Evolutionary conservation across 108 stramenopile genomes (phyloP).

Genomic region (Nitzschia sp.): DNA sequence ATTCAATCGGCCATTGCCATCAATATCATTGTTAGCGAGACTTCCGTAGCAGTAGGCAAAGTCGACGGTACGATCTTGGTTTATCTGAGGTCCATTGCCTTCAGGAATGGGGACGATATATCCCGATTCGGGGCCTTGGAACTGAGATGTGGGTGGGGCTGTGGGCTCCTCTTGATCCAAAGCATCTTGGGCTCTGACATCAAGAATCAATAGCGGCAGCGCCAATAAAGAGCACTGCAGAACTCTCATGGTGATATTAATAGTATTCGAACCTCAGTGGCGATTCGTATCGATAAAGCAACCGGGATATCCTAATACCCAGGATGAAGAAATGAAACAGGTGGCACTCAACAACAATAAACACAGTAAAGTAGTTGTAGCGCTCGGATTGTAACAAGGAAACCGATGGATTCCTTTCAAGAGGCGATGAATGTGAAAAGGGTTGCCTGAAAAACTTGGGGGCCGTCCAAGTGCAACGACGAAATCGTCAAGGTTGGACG

Average conservation of each 20-base stretch:
- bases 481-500: too few species aligned
- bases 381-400: too few species aligned
- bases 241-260: not conserved
- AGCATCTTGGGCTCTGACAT: not conserved
- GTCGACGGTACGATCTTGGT: slow-evolving; percentile 39
- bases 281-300: too few species aligned
- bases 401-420: too few species aligned
- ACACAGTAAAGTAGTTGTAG: too few species aligned
- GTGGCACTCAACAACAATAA: too few species aligned
- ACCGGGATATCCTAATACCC: too few species aligned
- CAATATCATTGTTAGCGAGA: slow-evolving; percentile 18
- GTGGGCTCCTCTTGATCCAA: slow-evolving; percentile 21
- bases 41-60: slow-evolving; percentile 30
- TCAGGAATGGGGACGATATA: slow-evolving; percentile 3
- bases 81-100: slow-evolving; percentile 27
- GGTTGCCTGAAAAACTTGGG: too few species aligned
- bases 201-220: not conserved
- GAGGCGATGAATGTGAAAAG: too few species aligned
- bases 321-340: too few species aligned
- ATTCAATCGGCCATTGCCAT: slow-evolving; percentile 16
- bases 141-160: slow-evolving; percentile 18
- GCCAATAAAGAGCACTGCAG: not conserved
- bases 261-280: too few species aligned
- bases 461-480: too few species aligned
- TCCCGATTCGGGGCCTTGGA: slow-evolving; percentile 14